Evolutionary conservation across 257 asterid genomes (phyloP), one percentile per base, ranked within the genome.

Genomic region (Fraxinus anomala): DNA sequence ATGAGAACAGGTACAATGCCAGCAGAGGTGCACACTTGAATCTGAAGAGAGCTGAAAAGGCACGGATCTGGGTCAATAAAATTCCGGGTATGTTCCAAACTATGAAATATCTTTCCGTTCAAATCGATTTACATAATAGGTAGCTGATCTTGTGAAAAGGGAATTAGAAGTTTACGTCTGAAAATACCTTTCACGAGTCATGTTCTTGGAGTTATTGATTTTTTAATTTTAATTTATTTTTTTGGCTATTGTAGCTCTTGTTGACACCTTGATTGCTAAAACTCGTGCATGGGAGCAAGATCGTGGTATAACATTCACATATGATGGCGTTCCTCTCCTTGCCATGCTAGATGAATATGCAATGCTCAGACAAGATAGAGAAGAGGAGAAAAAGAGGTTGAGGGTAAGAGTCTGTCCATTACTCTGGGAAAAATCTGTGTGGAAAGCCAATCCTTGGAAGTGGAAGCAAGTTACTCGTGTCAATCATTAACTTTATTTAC

Each of bases 31-130:
- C 97, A 8, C 94, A 91, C 73, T 80, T 91, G 82, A 91, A 88
- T 82, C 86, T 91, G 81, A 91, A 91, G 88, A 88, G 97, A 74
- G 97, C 95, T 28, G 97, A 91, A 80, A 89, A 88, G 85, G 97
- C 95, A 54, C 81, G 97, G 73, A 36, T 89, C 40, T 67, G 88
- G 81, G 92, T 89, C 78, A 82, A 83, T 69, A 91, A 89, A 81
- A 85, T 91, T 80, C 92, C 97, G 74, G 94, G 97, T 91, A 83
- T 33, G 21, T 81, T 21, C 78, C 3, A n/a, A 73, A 79, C 76
- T 61, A 14, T 70, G 68, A 5, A 44, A 68, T 39, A 66, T 59
- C 30, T 59, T 61, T 61, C 19, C 5, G 2, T 63, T 63, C 33
- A 26, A 26, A 63, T 61, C 10, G 34, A 63, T 63, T 63, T 26